Evolutionary conservation across 2,329 filamentous ascomycete species (phyloP), one percentile per base, ranked within the genome.

Genomic region (Mariannaea elegans): DNA sequence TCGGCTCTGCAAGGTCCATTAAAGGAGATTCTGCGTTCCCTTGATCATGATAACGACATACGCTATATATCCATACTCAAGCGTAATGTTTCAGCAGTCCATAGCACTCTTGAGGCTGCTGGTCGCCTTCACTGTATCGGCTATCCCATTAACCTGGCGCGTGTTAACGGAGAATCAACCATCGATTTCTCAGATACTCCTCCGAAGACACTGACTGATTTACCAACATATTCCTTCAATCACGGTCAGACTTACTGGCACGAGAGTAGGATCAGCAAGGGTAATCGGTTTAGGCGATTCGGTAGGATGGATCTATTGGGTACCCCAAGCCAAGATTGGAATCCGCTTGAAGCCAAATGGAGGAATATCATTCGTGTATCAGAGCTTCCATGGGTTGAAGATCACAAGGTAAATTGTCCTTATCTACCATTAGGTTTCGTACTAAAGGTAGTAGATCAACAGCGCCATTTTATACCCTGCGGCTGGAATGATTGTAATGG

Each of bases 191-290:
- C 32, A 14, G 27, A 8, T 14, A 3, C 7, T 8, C 6, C 12
- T 5, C 38, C 36, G 1, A 21, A 34, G 18, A 29, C 2, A 3
- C 29, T 56, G 44, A n/a, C 27, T 8, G 27, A 34, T 44, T 16
- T 53, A 3, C 56, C 56, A 4, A 24, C 23, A 2, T 54, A 59
- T 39, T 32, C 56, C 5, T 42, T 36, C 18, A 59, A 59, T 4
- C 44, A 53, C 14, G 18, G 2, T 7, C 38, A 39, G 13, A 38
- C 12, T n/a, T 51, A 42, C 29, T 56, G 53, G 53, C 8, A 18
- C 10, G 53, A 56, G 45, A 21, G 32, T 13, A 29, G 53, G 32
- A 6, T 49, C 9, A 56, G 38, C 16, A 42, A 19, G 10, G 45
- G 41, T 7, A 23, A 32, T 16, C 38, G 55, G 7, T 45, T 51